A percentile compares a stretch with the other conserved stretches of the same genome.
Conservation (phyloP, 1,139 yeast species). For the Diutina catenulata region DNA sequence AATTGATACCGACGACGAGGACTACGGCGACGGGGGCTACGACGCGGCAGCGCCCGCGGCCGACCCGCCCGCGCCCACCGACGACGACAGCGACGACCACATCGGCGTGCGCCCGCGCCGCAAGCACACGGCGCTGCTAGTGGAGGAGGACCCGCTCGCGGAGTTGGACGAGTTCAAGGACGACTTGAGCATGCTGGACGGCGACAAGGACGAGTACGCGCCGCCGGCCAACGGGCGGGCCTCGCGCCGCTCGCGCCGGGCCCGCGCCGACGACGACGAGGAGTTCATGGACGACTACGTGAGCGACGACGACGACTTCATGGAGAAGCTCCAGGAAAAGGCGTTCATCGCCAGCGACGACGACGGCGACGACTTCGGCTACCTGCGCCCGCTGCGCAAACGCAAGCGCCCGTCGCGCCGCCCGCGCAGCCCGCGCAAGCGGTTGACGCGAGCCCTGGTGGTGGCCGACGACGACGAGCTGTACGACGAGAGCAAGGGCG, state of each 20-base stretch:
- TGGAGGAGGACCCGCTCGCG: slow-evolving; percentile 3
- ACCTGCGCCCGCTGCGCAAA: not conserved
- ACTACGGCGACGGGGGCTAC: not conserved
- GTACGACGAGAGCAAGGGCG: not conserved
- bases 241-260: not conserved
- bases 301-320: slow-evolving; percentile 2
- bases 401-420: not conserved
- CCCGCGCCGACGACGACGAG: slow-evolving; percentile 1
- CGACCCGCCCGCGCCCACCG: not conserved
- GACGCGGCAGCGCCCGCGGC: not conserved
- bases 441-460: slow-evolving; percentile 1
- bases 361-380: slow-evolving; percentile 2
- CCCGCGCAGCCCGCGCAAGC: not conserved
- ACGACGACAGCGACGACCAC: slow-evolving; percentile 1
- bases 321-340: slow-evolving; percentile 2
- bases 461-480: not conserved
- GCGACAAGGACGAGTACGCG: not conserved
- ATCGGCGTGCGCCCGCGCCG: not conserved
- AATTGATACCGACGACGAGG: not conserved
- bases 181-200: slow-evolving; percentile 1
- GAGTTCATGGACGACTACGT: not conserved
- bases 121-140: not conserved
- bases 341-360: slow-evolving; percentile 1
- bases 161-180: slow-evolving; percentile 4
- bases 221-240: not conserved